Evolutionary conservation across 495 filamentous ascomycete genomes (phyloP), one percentile per base, ranked within the genome.

Genomic region (Podospora didyma): DNA sequence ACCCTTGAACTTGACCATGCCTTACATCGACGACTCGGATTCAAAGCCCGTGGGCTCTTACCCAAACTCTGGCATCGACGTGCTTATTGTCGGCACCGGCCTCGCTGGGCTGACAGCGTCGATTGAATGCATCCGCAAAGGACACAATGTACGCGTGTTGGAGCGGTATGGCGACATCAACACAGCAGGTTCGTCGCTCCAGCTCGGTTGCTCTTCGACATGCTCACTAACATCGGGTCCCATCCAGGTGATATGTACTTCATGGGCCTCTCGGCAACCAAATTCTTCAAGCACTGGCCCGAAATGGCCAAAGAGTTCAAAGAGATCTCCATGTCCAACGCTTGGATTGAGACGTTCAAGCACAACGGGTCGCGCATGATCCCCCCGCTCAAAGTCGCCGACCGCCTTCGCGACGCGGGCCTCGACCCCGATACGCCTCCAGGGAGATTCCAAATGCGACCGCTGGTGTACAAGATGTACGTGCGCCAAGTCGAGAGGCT

Each of bases 111-210:
- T 88, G 20, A 83, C 81, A 0, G 81, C 82, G 2, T 77, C 82
- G n/a, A 79, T 88, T 24, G 86, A 88, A 71, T 84, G 81, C 57
- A 65, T 74, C 48, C 76, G 83, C 21, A 85, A 88, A 68, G 85
- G 85, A 2, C 84, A 88, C 56, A 79, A 74, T 45, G 85, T 86
- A 31, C 63, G 69, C 34, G 66, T 86, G 22, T 62, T 84, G n/a
- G 83, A 86, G 64, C 72, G 76, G 39, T 71, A 76, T 54, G 54
- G 61, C 41, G 63, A 71, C 22, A 72, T 74, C 52, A 74, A 71
- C 53, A 73, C 73, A 2, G 69, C 67, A 17, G 72, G 70, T 74
- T 44, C 49, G 57, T 46, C 44, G 56, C 49, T 21, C 14, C 44
- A 44, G 23, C n/a, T n/a, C n/a, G n/a, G n/a, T n/a, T n/a, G 39